Percentiles rank a stretch among this genome's conserved stretches.
These are phyloP conservation scores for Picochlorum costavermella DNA, from an alignment of 139 green algal species.

Conservation along the genomic window DNA sequence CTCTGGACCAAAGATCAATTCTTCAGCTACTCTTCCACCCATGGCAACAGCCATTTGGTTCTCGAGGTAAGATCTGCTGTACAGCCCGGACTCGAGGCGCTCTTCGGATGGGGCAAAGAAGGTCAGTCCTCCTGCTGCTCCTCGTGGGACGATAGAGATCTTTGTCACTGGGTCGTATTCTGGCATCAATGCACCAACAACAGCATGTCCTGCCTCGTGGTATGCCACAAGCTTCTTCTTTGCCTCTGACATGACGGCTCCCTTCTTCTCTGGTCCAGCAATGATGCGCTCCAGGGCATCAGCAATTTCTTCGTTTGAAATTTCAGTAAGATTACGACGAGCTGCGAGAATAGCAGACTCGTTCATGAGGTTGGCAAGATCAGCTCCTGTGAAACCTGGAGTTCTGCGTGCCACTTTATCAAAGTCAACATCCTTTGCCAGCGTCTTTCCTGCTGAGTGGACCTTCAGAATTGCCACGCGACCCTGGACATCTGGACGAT, in stretches of 20 bases:
- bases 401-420: constrained; percentile 94
- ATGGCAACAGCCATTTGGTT: constrained; percentile 84
- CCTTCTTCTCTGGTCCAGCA: constrained; percentile 98
- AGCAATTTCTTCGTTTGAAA: constrained; percentile 97
- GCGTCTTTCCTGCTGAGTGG: constrained; percentile 89
- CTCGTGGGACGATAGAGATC: constrained; percentile 97
- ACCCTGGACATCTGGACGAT: constrained; percentile 83
- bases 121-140: constrained; percentile 86
- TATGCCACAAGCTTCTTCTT: constrained; percentile 97
- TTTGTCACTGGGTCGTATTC: constrained; percentile 99
- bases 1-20: constrained; percentile 96
- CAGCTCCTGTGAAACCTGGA: constrained; percentile 78
- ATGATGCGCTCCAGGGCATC: constrained; percentile 98
- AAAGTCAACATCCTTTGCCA: constrained; percentile 94
- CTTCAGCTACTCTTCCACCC: constrained; percentile 93
- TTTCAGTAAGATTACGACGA: constrained; percentile 89
- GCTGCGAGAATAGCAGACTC: constrained; percentile 97
- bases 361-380: constrained; percentile 99
- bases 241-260: constrained; percentile 87
- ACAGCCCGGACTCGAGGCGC: constrained; percentile 83
- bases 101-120: constrained; percentile 91
- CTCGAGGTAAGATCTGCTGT: constrained; percentile 49
- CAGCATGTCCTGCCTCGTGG: constrained; percentile 89
- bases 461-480: constrained; percentile 93
- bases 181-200: constrained; percentile 95